A percentile compares a stretch with the other conserved stretches of the same genome.
Conservation (phyloP, 2,329 filamentous ascomycete species). For the Colletotrichum godetiae region DNA sequence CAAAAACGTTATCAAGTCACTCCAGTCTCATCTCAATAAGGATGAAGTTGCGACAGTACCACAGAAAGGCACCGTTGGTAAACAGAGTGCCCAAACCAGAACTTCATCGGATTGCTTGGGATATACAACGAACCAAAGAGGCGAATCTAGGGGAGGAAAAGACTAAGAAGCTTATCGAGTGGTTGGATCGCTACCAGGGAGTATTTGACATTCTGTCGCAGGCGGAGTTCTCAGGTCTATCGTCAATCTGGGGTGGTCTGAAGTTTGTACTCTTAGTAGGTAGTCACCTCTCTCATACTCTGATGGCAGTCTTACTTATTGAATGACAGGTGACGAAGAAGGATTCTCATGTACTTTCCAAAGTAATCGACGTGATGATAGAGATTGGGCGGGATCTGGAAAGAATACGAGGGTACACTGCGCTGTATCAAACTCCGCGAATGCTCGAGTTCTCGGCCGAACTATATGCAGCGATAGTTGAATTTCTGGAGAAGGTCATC, state of each 20-base stretch:
- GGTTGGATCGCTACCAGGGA: slow-evolving; percentile 39
- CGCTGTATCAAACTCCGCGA: slow-evolving; percentile 39
- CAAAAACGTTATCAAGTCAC: slow-evolving; percentile 36
- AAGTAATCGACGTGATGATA: slow-evolving; percentile 41
- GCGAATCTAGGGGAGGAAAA: slow-evolving; percentile 34
- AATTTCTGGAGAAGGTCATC: slow-evolving; percentile 40
- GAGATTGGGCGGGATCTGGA: slow-evolving; percentile 41
- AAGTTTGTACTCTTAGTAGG: slow-evolving; percentile 35
- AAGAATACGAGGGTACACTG: slow-evolving; percentile 38
- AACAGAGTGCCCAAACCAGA: slow-evolving; percentile 32
- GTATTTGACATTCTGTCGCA: slow-evolving; percentile 43
- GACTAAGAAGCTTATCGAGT: slow-evolving; percentile 38
- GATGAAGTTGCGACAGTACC: slow-evolving; percentile 36
- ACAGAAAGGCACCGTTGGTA: slow-evolving; percentile 19
- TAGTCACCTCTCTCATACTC: too few species aligned
- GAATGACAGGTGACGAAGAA: slow-evolving; percentile 40
- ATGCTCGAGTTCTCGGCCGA: slow-evolving; percentile 42
- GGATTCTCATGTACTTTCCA: slow-evolving; percentile 38
- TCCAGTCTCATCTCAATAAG: slow-evolving; percentile 37
- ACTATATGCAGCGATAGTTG: slow-evolving; percentile 41
- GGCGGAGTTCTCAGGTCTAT: slow-evolving; percentile 39
- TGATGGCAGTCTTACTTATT: not conserved
- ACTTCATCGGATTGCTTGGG: slow-evolving; percentile 34
- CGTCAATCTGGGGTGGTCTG: slow-evolving; percentile 41
- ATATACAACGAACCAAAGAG: slow-evolving; percentile 30